Evolutionary conservation across 495 filamentous ascomycete genomes (phyloP).

Genomic region (Hypoxylon intermedium): DNA sequence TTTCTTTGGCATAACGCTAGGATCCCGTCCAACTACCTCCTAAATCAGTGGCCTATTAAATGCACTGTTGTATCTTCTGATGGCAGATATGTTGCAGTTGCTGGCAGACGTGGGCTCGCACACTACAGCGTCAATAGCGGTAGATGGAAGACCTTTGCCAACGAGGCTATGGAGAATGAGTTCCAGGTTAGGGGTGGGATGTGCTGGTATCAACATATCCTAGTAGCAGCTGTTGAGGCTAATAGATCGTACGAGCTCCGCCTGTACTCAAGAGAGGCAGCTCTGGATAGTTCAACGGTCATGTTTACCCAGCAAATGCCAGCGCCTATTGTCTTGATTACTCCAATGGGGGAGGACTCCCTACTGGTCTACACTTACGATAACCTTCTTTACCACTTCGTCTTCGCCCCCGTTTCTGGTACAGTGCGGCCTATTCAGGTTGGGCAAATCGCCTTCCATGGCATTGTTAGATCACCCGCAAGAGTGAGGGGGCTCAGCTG

Average conservation of each 20-base stretch:
- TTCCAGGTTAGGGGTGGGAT: slow-evolving; percentile 94
- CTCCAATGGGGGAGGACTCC: slow-evolving; percentile 89
- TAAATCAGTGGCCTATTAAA: slow-evolving; percentile 90
- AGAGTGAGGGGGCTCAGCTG: slow-evolving; percentile 93
- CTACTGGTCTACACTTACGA: slow-evolving; percentile 96
- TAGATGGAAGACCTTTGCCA: slow-evolving; percentile 93
- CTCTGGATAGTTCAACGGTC: slow-evolving; percentile 73
- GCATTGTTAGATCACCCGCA: slow-evolving; percentile 91
- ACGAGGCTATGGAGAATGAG: slow-evolving; percentile 79
- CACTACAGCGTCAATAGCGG: slow-evolving; percentile 96
- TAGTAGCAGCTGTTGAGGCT: slow-evolving; percentile 91
- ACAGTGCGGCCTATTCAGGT: slow-evolving; percentile 83
- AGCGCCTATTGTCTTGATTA: slow-evolving; percentile 83
- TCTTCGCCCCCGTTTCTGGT: slow-evolving; percentile 74
- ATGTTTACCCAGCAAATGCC: slow-evolving; percentile 79
- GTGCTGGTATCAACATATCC: slow-evolving; percentile 97
- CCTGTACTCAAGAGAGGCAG: slow-evolving; percentile 85
- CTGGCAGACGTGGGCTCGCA: slow-evolving; percentile 87
- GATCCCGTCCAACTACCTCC: slow-evolving; percentile 82
- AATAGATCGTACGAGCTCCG: slow-evolving; percentile 86
- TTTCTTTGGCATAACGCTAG: slow-evolving; percentile 91
- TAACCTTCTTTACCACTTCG: slow-evolving; percentile 93
- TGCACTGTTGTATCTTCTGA: slow-evolving; percentile 86
- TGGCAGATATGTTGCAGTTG: slow-evolving; percentile 92
- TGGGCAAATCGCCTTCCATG: slow-evolving; percentile 95